Conservation (phyloP, 2,329 filamentous ascomycete genomes). For the Phaeomoniella chlamydospora region DNA sequence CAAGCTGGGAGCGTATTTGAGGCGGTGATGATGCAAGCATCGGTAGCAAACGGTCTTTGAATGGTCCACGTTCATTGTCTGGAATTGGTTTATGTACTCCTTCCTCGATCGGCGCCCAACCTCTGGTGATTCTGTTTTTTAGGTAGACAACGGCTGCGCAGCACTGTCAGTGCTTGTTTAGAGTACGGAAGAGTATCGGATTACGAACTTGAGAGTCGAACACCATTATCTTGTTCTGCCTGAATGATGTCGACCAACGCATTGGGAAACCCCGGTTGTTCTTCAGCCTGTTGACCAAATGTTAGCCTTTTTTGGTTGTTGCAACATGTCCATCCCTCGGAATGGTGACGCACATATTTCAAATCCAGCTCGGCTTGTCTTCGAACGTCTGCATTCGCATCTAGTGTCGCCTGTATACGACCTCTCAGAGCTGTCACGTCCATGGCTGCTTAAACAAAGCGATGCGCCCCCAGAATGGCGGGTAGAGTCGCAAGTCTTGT, state of each 20-base stretch:
- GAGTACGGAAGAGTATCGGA: constrained; percentile 6
- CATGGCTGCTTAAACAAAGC: constrained; percentile 26
- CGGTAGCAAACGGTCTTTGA: constrained; percentile 78
- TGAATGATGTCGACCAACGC: constrained; percentile 83
- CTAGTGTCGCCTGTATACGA: constrained; percentile 50
- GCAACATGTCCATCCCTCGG: constrained; percentile 27
- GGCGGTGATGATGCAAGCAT: constrained; percentile 69
- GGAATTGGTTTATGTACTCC: constrained; percentile 60
- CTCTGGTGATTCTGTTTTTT: constrained; percentile 91
- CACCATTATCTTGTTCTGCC: constrained; percentile 68
- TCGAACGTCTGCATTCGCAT: constrained; percentile 45
- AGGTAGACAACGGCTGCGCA: constrained; percentile 79
- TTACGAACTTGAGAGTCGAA: constrained; percentile 74
- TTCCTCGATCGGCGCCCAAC: constrained; percentile 71
- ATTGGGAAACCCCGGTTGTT: constrained; percentile 77
- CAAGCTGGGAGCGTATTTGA: constrained; percentile 78
- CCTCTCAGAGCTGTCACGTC: constrained; percentile 46
- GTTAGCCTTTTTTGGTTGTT: too few relatives aligned
- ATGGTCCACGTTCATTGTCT: constrained; percentile 76
- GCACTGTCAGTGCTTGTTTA: constrained; percentile 3
- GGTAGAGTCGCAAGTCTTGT: neutral
- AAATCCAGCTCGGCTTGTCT: constrained; percentile 50
- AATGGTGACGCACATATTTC: constrained; percentile 31
- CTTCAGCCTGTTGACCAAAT: constrained; percentile 54
- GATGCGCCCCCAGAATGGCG: neutral